These are phyloP conservation scores for Canavalia ensiformis DNA, from an alignment of 306 rosid species.

Conservation along the genomic window DNA sequence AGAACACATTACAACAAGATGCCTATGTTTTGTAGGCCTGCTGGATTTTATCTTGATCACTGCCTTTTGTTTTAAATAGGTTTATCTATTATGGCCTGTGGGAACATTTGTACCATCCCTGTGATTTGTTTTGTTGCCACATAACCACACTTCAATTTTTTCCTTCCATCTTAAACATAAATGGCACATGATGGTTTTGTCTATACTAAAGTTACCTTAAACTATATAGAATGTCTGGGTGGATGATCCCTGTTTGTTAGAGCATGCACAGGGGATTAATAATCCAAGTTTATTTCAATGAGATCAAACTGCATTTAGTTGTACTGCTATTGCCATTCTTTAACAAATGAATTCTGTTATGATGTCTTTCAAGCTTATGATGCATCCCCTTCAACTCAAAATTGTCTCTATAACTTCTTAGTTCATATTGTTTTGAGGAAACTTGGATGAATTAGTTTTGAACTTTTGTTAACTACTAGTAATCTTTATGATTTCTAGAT, in stretches of 20 bases:
- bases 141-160: not conserved
- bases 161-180: not conserved
- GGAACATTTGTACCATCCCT: not conserved
- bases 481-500: too few species aligned
- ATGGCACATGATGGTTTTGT: not conserved
- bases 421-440: too few species aligned
- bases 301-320: slow-evolving; percentile 5
- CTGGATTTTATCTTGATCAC: not conserved
- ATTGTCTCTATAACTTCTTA: not conserved
- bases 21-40: not conserved
- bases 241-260: not conserved
- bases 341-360: not conserved
- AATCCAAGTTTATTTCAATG: not conserved
- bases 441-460: too few species aligned
- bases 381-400: not conserved
- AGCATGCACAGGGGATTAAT: not conserved
- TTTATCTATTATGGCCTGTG: not conserved
- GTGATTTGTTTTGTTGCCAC: not conserved
- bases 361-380: not conserved
- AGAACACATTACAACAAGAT: not conserved
- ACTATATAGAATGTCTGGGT: not conserved
- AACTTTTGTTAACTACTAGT: too few species aligned
- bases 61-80: not conserved
- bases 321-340: not conserved
- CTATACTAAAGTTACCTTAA: not conserved